Percentiles rank a stretch among this genome's conserved stretches.
phyloP scores from a whole-genome alignment of 148 eudicot species.

The Fallopia convolvulus region DNA sequence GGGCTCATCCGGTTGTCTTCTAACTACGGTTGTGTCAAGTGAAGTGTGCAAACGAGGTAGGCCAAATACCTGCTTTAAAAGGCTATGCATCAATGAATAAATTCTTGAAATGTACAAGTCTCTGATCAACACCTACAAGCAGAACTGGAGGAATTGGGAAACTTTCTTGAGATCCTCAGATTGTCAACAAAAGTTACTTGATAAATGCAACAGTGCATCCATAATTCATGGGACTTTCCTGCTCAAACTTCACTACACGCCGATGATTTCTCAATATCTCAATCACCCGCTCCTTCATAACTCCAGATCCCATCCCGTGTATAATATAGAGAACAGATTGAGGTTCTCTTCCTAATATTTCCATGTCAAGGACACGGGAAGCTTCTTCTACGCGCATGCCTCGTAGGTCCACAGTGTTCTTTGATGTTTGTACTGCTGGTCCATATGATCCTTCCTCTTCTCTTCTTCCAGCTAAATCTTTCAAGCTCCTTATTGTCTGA shows the following conservation, averaged over 20 bases:
- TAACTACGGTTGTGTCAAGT: not conserved
- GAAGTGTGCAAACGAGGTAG: not conserved
- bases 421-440: constrained; percentile 63
- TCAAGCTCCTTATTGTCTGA: constrained; percentile 26
- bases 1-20: not conserved
- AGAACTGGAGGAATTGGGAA: not conserved
- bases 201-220: constrained; percentile 96
- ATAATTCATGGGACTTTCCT: constrained; percentile 78
- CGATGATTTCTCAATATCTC: constrained; percentile 60
- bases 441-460: constrained; percentile 43
- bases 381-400: constrained; percentile 92
- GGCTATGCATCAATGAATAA: too few relatives aligned
- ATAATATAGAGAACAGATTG: constrained; percentile 59
- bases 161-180: not conserved
- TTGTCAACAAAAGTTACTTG: constrained; percentile 24
- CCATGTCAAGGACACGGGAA: constrained; percentile 50
- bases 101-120: too few relatives aligned
- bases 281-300: constrained; percentile 52
- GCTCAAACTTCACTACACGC: constrained; percentile 74
- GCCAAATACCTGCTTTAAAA: too few relatives aligned
- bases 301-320: constrained; percentile 93
- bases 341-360: constrained; percentile 53
- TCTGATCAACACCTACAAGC: not conserved
- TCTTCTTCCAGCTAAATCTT: constrained; percentile 23
- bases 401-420: constrained; percentile 74